These are phyloP conservation scores for Pseudonectria foliicola DNA, from an alignment of 2,329 filamentous ascomycete species.

Conservation along the genomic window DNA sequence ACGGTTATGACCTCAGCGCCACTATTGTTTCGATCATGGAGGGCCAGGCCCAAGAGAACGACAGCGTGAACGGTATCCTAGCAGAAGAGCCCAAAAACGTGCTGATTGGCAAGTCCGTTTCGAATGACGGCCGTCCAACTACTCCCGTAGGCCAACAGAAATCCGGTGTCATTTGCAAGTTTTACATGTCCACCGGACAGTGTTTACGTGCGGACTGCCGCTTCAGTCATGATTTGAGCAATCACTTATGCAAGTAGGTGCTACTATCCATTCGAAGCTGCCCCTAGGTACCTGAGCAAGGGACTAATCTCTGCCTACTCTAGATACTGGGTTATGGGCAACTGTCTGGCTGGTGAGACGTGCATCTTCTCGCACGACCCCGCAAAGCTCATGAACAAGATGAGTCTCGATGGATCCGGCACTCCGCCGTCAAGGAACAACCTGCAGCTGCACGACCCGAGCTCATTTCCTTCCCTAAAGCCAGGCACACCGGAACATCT, in stretches of 20 bases:
- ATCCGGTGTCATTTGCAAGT: conserved; percentile 90
- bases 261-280: conserved; percentile 1
- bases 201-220: conserved; percentile 93
- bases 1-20: conserved; percentile 88
- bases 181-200: conserved; percentile 91
- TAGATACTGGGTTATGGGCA: conserved; percentile 94
- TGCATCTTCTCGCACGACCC: conserved; percentile 98
- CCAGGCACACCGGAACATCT: conserved; percentile 53
- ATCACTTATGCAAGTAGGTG: conserved; percentile 94
- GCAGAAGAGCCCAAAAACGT: conserved; percentile 56
- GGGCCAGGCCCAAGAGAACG: conserved; percentile 41
- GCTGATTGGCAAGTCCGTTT: conserved; percentile 85
- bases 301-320: conserved; percentile 9
- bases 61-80: conserved; percentile 26
- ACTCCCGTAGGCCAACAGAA: conserved; percentile 73
- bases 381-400: conserved; percentile 72
- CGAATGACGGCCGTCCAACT: conserved; percentile 62
- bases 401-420: conserved; percentile 63
- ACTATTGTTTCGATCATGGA: conserved; percentile 89
- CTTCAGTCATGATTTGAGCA: conserved; percentile 93
- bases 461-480: conserved; percentile 73
- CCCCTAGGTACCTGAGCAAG: not conserved
- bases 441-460: conserved; percentile 76
- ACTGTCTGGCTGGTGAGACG: conserved; percentile 85
- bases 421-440: conserved; percentile 58